A percentile compares a stretch with the other conserved stretches of the same genome.
Conservation (phyloP, 257 asterid genomes). For the Eucommia ulmoides region DNA sequence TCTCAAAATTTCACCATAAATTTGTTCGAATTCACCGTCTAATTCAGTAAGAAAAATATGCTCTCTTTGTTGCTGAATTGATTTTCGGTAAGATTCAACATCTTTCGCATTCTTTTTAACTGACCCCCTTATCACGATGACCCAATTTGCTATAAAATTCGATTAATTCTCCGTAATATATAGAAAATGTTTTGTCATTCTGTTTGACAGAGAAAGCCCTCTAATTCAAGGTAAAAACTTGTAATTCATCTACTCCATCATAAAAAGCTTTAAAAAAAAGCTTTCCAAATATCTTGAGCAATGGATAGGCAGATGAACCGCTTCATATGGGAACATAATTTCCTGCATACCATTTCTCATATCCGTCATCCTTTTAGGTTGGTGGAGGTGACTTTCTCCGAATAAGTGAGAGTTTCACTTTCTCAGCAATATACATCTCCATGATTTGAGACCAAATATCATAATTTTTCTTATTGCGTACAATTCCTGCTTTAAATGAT, state of each 20-base stretch:
- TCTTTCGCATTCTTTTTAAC: neutral
- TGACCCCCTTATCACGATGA: neutral
- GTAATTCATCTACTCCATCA: neutral
- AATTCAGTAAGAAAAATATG: neutral
- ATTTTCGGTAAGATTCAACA: neutral
- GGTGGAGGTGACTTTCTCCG: neutral
- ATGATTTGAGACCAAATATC: neutral
- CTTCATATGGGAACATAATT: neutral
- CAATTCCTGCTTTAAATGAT: neutral
- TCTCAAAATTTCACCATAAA: neutral
- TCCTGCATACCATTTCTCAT: neutral
- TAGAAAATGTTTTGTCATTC: neutral
- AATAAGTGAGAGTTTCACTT: neutral
- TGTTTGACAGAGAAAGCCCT: neutral
- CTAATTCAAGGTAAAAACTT: neutral
- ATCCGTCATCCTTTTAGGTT: neutral
- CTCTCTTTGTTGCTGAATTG: neutral
- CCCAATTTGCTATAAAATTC: neutral
- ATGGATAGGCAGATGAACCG: neutral
- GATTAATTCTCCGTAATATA: neutral
- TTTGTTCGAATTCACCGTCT: neutral
- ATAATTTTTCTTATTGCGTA: neutral
- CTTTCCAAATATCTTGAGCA: no score
- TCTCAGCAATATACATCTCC: neutral
- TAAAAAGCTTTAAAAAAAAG: neutral